Evolutionary conservation across 768 basidiomycete species (phyloP).

Genomic region (Lactifluus pinguis): DNA sequence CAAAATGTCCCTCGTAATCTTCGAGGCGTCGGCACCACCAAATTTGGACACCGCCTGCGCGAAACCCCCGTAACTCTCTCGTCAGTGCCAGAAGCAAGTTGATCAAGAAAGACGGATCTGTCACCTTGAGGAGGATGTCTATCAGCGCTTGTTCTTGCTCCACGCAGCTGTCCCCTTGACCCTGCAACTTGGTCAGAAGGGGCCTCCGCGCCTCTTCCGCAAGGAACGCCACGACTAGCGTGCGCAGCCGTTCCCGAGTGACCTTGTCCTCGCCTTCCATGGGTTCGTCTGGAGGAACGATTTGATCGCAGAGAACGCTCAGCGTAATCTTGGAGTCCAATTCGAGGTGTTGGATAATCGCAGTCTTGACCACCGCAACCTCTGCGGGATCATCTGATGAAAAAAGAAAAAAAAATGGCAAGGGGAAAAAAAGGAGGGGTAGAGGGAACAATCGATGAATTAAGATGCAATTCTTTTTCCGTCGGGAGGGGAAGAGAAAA

Average conservation of each 20-base stretch:
- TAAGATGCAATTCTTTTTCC: no score
- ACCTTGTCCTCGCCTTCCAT: no score
- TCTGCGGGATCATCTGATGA: constrained; percentile 55
- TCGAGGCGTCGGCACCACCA: constrained; percentile 23
- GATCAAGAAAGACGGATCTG: no score
- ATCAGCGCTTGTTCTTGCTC: constrained; percentile 41
- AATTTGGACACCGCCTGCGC: constrained; percentile 44
- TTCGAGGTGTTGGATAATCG: constrained; percentile 51
- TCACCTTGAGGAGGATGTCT: constrained; percentile 21
- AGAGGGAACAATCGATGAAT: no score
- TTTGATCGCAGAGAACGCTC: no score
- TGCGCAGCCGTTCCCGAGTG: no score
- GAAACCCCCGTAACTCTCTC: constrained; percentile 31
- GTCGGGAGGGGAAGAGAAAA: no score
- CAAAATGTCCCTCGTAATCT: constrained; percentile 47
- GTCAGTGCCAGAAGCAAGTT: no score
- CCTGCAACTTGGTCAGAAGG: constrained; percentile 30
- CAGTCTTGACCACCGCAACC: constrained; percentile 49
- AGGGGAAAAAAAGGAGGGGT: no score
- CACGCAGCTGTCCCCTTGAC: constrained; percentile 22
- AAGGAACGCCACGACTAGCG: no score
- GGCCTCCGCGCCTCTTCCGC: constrained; percentile 39
- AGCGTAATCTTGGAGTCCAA: constrained; percentile 26
- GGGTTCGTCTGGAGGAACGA: constrained; percentile 26
- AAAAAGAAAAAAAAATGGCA: neutral